Base-by-base conservation (phyloP, 1,284 basidiomycete species). In the Naganishia sp. region DNA sequence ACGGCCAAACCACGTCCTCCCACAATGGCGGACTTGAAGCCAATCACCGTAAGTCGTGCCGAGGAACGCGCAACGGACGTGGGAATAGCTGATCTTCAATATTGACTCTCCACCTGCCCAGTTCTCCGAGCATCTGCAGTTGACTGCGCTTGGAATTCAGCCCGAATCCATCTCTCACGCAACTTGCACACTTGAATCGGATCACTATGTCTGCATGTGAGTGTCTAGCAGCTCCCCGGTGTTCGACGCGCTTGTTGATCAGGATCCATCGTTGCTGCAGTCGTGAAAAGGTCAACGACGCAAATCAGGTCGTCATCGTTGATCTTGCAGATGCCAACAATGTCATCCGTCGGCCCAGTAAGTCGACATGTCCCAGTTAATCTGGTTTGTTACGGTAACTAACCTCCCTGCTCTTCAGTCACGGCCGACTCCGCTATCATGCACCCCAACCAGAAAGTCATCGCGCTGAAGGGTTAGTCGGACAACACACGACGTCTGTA, bases 371-470 rank as follows among this genome's bases (percentile, higher is more conserved):
- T 9, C 44, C 43, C n/a, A 1, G 21, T 33, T 45, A 2, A 7
- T 44, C 4, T 23, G 36, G 2, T n/a, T 15, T 3, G 39, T 13
- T n/a, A 28, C 11, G n/a, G n/a, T 39, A 39, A 31, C 52, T 55
- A 15, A 54, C 7, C n/a, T 28, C 21, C 31, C 10, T 11, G 15
- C 5, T 11, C 33, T 25, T 2, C 52, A 80, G 78, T 99, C 77
- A 92, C 92, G 28, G 96, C 84, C 87, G 96, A 99, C 80, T 94
- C 92, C 66, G 95, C 96, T 70, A 97, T 99, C 76, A 99, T 99
- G 95, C 94, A 98, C 80, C 93, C 93, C 31, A 86, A 87, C 73
- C 88, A 96, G 83, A 98, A 97, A 86, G 94, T 99, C 80, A 87
- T 99, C 68, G 96, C 96, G 11, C 82, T 99, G 69, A 95, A 95